Conservation (phyloP, 2,329 filamentous ascomycete species). For the Berkeleyomyces basicola region DNA sequence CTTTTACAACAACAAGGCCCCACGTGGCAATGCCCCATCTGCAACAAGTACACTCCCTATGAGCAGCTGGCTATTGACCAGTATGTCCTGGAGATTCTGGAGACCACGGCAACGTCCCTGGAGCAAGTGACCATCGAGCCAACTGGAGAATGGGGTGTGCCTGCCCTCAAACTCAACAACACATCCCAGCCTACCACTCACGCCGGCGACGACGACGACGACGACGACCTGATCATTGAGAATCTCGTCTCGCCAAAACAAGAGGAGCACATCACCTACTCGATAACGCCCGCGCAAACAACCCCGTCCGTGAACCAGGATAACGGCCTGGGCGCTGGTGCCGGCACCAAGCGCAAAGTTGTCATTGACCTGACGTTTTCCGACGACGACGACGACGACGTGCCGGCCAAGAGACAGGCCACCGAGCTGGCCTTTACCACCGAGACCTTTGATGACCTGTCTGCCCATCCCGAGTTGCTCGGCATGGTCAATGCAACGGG, state of each 20-base stretch:
- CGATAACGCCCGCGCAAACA: neutral
- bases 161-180: slow-evolving; percentile 1
- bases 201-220: slow-evolving; percentile 22
- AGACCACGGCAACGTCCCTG: slow-evolving; percentile 48
- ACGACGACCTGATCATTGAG: slow-evolving; percentile 25
- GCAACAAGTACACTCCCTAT: slow-evolving; percentile 67
- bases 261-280: neutral
- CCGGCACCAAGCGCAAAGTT: slow-evolving; percentile 32
- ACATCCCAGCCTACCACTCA: neutral
- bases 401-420: slow-evolving; percentile 31
- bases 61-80: slow-evolving; percentile 75
- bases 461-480: neutral
- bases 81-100: slow-evolving; percentile 73
- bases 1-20: slow-evolving; percentile 91
- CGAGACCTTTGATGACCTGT: neutral
- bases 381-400: slow-evolving; percentile 36
- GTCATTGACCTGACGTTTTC: slow-evolving; percentile 45
- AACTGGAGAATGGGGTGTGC: slow-evolving; percentile 54
- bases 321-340: slow-evolving; percentile 16
- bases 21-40: slow-evolving; percentile 92
- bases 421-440: neutral
- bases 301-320: neutral
- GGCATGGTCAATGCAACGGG: neutral
- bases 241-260: neutral
- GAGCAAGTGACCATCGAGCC: slow-evolving; percentile 88